phyloP scores from a whole-genome alignment of 495 filamentous ascomycete genomes.

The Penicillium turbatum region DNA sequence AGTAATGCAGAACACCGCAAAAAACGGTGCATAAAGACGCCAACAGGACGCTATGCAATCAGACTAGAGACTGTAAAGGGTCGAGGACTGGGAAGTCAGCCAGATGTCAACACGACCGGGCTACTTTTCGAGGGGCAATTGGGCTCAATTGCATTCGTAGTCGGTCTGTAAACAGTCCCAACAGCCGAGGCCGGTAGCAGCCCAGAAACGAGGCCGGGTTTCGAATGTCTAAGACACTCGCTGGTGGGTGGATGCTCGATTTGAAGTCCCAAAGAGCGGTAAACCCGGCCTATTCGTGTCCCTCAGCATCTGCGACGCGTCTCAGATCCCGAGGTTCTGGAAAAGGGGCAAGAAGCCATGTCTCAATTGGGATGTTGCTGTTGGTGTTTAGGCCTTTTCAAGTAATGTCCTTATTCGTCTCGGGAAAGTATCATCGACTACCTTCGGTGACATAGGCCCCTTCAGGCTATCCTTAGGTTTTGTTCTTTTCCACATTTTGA shows the following conservation, averaged over 20 bases:
- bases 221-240: slow-evolving; percentile 26
- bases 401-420: neutral
- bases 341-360: slow-evolving; percentile 16
- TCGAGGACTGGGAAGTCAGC: slow-evolving; percentile 1
- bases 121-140: neutral
- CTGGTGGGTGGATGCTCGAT: neutral
- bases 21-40: slow-evolving; percentile 10
- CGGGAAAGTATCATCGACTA: neutral
- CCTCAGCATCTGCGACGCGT: neutral
- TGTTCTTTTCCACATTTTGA: neutral
- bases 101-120: neutral
- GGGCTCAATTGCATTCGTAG: neutral
- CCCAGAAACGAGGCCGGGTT: slow-evolving; percentile 11
- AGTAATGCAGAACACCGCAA: slow-evolving; percentile 11
- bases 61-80: neutral
- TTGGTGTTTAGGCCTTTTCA: slow-evolving; percentile 11
- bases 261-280: slow-evolving; percentile 23
- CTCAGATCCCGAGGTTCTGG: slow-evolving; percentile 13
- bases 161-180: slow-evolving; percentile 10
- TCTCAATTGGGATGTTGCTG: slow-evolving; percentile 21
- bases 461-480: neutral
- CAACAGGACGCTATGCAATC: slow-evolving; percentile 5
- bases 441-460: neutral
- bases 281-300: slow-evolving; percentile 14
- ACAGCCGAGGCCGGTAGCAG: slow-evolving; percentile 13